These are phyloP conservation scores for Hemileccinum impolitum DNA, from an alignment of 768 basidiomycete species.

Conservation along the genomic window DNA sequence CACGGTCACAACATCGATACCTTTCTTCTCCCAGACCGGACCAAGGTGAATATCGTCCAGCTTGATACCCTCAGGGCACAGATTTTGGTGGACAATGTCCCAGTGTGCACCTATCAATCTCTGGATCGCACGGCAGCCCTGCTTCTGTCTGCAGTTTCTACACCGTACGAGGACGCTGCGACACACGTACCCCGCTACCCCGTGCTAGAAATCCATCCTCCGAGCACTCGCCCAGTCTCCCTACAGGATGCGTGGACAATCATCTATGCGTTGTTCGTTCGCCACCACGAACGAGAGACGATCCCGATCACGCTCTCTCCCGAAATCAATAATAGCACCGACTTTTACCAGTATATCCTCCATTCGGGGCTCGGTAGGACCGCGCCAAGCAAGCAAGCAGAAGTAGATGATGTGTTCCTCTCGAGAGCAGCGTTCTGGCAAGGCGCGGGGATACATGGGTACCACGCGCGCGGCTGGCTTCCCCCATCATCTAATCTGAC, in stretches of 20 bases:
- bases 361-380: constrained; percentile 34
- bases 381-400: constrained; percentile 2
- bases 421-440: constrained; percentile 48
- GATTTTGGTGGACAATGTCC: constrained; percentile 8
- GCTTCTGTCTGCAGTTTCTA: constrained; percentile 18
- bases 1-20: not conserved
- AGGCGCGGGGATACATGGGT: constrained; percentile 39
- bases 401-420: constrained; percentile 35
- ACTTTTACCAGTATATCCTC: constrained; percentile 37
- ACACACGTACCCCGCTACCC: constrained; percentile 20
- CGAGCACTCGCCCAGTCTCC: constrained; percentile 11
- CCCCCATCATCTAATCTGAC: constrained; percentile 30
- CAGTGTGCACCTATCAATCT: constrained; percentile 11
- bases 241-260: constrained; percentile 39
- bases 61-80: not conserved
- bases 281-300: constrained; percentile 37
- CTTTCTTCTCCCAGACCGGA: constrained; percentile 16
- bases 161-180: constrained; percentile 16
- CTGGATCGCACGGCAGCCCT: constrained; percentile 10
- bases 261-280: constrained; percentile 41
- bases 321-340: constrained; percentile 27
- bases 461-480: constrained; percentile 32
- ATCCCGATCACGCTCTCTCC: constrained; percentile 38
- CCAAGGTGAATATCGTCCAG: constrained; percentile 5
- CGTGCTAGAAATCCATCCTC: constrained; percentile 13